A percentile compares a stretch with the other conserved stretches of the same genome.
phyloP scores from a whole-genome alignment of 768 basidiomycete species.

The Kondoa malvinella region DNA sequence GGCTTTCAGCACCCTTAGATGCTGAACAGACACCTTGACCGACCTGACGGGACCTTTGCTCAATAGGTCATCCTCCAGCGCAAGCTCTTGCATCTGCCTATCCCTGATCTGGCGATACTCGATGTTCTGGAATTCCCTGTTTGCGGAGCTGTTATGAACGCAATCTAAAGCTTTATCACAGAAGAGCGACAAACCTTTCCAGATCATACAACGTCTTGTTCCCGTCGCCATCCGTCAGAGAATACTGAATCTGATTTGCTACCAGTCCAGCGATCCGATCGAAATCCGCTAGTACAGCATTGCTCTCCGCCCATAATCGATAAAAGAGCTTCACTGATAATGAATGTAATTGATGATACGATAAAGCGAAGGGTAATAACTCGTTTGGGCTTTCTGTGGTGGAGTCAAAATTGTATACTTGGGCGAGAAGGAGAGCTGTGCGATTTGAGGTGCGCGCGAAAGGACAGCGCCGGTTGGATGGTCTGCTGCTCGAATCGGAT shows the following conservation, averaged over 20 bases:
- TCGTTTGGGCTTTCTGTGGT: constrained; percentile 27
- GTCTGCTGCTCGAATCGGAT: constrained; percentile 60
- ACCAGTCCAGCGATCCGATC: constrained; percentile 58
- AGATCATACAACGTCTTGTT: constrained; percentile 68
- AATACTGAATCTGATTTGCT: constrained; percentile 69
- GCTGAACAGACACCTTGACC: constrained; percentile 25
- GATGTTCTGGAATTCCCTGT: constrained; percentile 13
- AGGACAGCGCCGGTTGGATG: constrained; percentile 58
- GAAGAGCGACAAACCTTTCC: constrained; percentile 36
- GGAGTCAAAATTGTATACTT: constrained; percentile 57
- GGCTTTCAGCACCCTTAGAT: background rate
- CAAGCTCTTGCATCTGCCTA: constrained; percentile 76
- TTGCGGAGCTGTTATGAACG: background rate
- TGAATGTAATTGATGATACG: constrained; percentile 46
- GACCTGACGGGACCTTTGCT: constrained; percentile 73
- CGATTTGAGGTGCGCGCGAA: constrained; percentile 70
- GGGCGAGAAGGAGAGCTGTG: constrained; percentile 62
- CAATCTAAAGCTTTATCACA: background rate
- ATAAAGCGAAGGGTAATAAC: constrained; percentile 73
- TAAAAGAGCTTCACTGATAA: constrained; percentile 72
- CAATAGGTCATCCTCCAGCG: constrained; percentile 69
- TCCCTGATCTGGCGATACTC: constrained; percentile 43
- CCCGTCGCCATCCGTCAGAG: constrained; percentile 55
- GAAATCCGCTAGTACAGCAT: constrained; percentile 59
- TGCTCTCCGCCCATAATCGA: constrained; percentile 83